Base-by-base conservation (phyloP, 331 rosid genomes). In the Erythrophleum ivorense region DNA sequence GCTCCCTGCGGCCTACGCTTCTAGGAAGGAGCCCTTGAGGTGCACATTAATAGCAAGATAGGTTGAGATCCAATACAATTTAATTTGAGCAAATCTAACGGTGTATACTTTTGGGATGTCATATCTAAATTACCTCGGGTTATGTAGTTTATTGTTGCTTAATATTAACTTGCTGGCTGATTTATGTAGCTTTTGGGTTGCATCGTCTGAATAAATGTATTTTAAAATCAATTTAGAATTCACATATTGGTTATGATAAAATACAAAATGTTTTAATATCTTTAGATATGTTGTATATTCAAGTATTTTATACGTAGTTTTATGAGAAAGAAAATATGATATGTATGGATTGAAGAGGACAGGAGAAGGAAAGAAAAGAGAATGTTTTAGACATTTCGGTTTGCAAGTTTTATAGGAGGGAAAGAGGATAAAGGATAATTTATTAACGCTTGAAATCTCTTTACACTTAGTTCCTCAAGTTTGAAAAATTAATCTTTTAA, bases 1-100 rank as follows among this genome's bases (percentile, higher is more conserved):
- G 16, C 76, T 34, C 24, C 55, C 19, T 70, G 40, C 19, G 41
- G 40, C 12, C 57, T 45, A 78, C 77, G 36, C 31, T 70, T 85
- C 77, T 59, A 52, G 45, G 31, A 67, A 14, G 75, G 71, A 75
- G 79, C 53, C 63, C 81, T 70, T 53, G 79, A 52, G 76, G 82
- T 80, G 79, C 91, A 60, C 84, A 80, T 24, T 73, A 84, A 69
- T 67, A 73, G 83, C 78, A 62, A 80, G 85, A 81, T 77, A 81
- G 80, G 79, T 48, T 76, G 80, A 85, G 78, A 64, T 84, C 58
- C 75, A 77, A 65, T 78, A 12, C 80, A 43, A 40, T 79, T 78
- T 72, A 71, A 83, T 80, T 31, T 72, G 60, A 64, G 87, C 79
- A 79, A 81, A 78, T 59, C 84, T 81, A 88, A 88, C 81, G 74